Percentiles rank a stretch among this genome's conserved stretches.
Conservation (phyloP, 345 rosid genomes). For the Sisymbrium irio region DNA sequence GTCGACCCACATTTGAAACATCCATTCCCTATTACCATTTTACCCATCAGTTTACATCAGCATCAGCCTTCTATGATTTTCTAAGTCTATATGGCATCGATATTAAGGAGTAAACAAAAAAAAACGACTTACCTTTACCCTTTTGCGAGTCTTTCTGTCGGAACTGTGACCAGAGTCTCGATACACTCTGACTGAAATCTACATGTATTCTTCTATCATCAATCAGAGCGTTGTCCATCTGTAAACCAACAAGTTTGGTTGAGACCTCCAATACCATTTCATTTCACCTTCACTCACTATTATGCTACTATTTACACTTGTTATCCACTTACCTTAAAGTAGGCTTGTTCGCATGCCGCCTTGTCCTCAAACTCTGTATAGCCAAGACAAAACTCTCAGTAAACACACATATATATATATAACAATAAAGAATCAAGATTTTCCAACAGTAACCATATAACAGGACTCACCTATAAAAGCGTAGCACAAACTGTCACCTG, state of each 20-base stretch:
- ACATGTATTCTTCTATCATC: conserved; percentile 98
- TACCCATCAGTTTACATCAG: background rate
- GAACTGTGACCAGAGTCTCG: conserved; percentile 82
- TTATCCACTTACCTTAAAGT: conserved; percentile 53
- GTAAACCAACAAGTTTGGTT: conserved; percentile 19
- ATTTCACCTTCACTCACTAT: background rate
- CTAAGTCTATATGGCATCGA: background rate
- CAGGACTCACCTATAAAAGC: conserved; percentile 79
- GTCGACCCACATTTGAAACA: conserved; percentile 86
- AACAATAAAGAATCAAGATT: background rate
- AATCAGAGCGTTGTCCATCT: conserved; percentile 97
- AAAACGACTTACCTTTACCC: conserved; percentile 47
- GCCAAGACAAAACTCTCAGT: conserved; percentile 10
- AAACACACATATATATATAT: background rate
- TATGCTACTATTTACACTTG: background rate
- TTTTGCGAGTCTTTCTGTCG: conserved; percentile 54
- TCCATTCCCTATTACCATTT: conserved; percentile 51
- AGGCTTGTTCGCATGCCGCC: conserved; percentile 86
- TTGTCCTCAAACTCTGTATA: conserved; percentile 78
- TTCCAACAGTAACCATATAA: background rate
- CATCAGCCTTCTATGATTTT: background rate
- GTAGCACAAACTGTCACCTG: conserved; percentile 96
- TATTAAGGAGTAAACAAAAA: background rate
- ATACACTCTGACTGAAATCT: conserved; percentile 96
- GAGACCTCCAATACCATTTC: background rate